A percentile compares a stretch with the other conserved stretches of the same genome.
Conservation (phyloP, 2,329 filamentous ascomycete species). For the Fusarium veterinarium region DNA sequence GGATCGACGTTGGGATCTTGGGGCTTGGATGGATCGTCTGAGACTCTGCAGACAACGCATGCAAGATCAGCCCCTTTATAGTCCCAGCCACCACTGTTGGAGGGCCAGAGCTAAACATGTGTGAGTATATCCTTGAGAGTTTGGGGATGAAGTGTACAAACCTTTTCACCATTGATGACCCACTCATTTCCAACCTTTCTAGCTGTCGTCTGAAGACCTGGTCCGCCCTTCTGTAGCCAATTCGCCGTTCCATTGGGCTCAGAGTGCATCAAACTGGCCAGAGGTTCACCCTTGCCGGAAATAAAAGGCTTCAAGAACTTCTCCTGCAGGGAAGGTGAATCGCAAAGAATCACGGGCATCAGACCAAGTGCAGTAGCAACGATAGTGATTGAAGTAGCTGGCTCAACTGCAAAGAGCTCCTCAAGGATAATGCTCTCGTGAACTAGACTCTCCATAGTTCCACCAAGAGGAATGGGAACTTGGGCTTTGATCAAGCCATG, state of each 20-base stretch:
- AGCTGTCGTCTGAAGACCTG: background rate
- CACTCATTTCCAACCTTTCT: background rate
- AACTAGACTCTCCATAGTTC: background rate
- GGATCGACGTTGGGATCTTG: background rate
- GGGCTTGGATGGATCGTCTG: conserved; percentile 1
- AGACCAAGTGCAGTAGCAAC: conserved; percentile 1
- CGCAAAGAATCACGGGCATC: conserved; percentile 6
- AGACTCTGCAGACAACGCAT: conserved; percentile 1
- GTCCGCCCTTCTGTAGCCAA: conserved; percentile 2
- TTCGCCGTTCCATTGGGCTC: conserved; percentile 6
- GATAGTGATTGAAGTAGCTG: background rate
- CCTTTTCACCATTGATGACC: conserved; percentile 12
- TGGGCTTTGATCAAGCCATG: background rate
- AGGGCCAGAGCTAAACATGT: background rate
- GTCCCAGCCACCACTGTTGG: conserved; percentile 10
- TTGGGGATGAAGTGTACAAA: background rate
- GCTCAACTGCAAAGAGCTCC: background rate
- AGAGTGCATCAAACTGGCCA: conserved; percentile 9
- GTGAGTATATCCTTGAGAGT: background rate
- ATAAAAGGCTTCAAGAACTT: conserved; percentile 3
- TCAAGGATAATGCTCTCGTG: background rate
- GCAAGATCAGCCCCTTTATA: conserved; percentile 6
- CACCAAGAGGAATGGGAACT: background rate
- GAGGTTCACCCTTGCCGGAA: background rate
- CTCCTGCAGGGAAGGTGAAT: background rate